Evolutionary conservation across 345 rosid genomes (phyloP).

Genomic region (sweet orange (Citrus sinensis)): DVS_A1.0 CM039163.1:36510001-36510500

Average conservation of each 20-base stretch:
- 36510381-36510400: constrained; percentile 50
- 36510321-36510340: constrained; percentile 39
- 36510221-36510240: constrained; percentile 71
- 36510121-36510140: not conserved
- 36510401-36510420: constrained; percentile 57
- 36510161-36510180: not conserved
- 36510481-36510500: constrained; percentile 87
- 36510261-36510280: constrained; percentile 87
- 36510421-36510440: constrained; percentile 58
- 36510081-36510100: constrained; percentile 16
- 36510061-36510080: constrained; percentile 92
- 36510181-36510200: not conserved
- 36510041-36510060: constrained; percentile 57
- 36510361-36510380: constrained; percentile 58
- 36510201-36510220: constrained; percentile 93
- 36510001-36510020: constrained; percentile 75
- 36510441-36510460: constrained; percentile 89
- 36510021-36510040: constrained; percentile 94
- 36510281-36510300: constrained; percentile 78
- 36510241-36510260: constrained; percentile 75
- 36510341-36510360: constrained; percentile 39
- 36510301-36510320: constrained; percentile 70
- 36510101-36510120: not conserved
- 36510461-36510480: constrained; percentile 80
- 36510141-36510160: not conserved